These are phyloP conservation scores for Stachybotrys chartarum DNA, from an alignment of 2,329 filamentous ascomycete species.

Conservation along the genomic window DNA sequence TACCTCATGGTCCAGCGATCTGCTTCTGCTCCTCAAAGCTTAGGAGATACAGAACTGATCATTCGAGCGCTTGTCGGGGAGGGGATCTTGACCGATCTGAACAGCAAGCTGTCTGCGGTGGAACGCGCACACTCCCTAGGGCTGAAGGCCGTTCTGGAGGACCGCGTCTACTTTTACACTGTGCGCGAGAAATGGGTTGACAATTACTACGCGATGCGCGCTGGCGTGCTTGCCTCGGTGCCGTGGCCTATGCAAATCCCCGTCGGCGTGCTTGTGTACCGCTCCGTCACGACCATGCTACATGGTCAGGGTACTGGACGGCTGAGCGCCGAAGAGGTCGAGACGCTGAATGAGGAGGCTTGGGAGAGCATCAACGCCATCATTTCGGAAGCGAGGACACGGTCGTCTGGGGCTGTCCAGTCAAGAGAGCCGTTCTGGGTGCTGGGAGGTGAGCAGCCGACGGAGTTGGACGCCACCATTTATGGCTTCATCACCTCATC, in stretches of 20 bases:
- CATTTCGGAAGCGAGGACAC: constrained; percentile 24
- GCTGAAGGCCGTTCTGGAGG: constrained; percentile 48
- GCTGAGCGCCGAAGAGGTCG: constrained; percentile 42
- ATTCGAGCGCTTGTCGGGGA: constrained; percentile 31
- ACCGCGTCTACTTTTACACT: constrained; percentile 53
- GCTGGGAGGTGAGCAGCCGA: constrained; percentile 43
- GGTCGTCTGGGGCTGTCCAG: constrained; percentile 2
- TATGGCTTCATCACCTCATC: constrained; percentile 51
- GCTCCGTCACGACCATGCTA: constrained; percentile 33
- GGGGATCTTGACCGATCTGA: constrained; percentile 40
- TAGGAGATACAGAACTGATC: constrained; percentile 52
- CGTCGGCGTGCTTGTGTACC: constrained; percentile 42
- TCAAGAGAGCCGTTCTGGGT: constrained; percentile 44
- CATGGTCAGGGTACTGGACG: constrained; percentile 50
- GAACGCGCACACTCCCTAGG: constrained; percentile 42
- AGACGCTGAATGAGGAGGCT: constrained; percentile 35
- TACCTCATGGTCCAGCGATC: constrained; percentile 36
- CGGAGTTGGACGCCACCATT: constrained; percentile 48
- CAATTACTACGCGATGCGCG: constrained; percentile 53
- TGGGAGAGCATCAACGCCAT: constrained; percentile 45
- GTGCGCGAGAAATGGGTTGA: constrained; percentile 48
- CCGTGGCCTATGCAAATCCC: constrained; percentile 45
- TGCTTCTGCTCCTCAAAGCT: constrained; percentile 1
- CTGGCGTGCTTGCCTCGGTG: constrained; percentile 36
- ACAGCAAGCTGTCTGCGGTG: constrained; percentile 26